Evolutionary conservation across 345 rosid genomes (phyloP).

Genomic region (Salix dunnii): DNA sequence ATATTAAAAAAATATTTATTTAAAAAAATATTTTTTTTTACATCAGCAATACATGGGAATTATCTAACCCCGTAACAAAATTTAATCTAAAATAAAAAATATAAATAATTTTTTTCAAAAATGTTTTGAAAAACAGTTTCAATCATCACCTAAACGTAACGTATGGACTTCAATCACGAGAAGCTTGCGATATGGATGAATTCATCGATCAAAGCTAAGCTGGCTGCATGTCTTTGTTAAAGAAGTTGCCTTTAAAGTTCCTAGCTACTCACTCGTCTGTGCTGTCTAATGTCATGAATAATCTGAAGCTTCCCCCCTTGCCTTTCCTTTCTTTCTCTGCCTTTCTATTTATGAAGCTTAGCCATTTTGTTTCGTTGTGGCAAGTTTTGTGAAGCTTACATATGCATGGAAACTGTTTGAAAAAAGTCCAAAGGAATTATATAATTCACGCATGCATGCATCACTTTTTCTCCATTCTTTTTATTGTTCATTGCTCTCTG

Average conservation of each 20-base stretch:
- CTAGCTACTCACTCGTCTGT: not conserved
- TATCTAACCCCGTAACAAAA: too few relatives aligned
- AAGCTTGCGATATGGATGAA: not conserved
- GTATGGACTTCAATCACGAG: not conserved
- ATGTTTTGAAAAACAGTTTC: too few relatives aligned
- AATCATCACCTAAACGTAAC: too few relatives aligned
- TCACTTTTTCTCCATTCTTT: not conserved
- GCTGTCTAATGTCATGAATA: not conserved
- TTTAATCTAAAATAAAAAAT: too few relatives aligned
- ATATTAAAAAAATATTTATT: too few relatives aligned
- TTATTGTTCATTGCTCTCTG: not conserved
- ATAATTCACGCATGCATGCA: not conserved
- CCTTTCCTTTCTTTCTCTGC: not conserved
- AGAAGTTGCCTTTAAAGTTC: not conserved
- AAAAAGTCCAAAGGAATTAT: not conserved
- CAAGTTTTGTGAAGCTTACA: too few relatives aligned
- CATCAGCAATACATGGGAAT: too few relatives aligned
- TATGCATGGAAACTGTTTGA: not conserved
- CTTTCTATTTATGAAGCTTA: too few relatives aligned
- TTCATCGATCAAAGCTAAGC: not conserved
- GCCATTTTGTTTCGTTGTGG: too few relatives aligned
- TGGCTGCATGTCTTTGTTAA: not conserved
- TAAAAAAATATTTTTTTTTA: too few relatives aligned
- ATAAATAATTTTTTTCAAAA: too few relatives aligned
- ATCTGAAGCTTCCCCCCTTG: not conserved